phyloP scores from a whole-genome alignment of 73 alveolate genomes.

The Stentor roeselii region DNA sequence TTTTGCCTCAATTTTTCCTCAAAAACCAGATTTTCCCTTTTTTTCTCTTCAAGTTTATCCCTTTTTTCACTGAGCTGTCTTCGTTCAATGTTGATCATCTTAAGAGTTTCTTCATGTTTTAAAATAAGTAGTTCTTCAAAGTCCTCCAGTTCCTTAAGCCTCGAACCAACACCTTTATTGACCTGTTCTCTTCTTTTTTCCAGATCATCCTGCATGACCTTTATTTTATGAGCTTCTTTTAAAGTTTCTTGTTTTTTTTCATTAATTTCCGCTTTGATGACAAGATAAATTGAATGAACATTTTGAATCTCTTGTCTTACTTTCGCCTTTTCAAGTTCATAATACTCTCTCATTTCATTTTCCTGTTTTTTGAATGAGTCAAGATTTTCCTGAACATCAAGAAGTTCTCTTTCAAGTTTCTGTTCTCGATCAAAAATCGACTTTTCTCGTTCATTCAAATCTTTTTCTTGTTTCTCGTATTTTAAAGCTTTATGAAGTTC shows the following conservation, averaged over 20 bases:
- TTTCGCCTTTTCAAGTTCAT: not conserved
- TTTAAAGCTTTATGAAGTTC: not conserved
- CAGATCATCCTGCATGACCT: not conserved
- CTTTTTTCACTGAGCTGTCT: not conserved
- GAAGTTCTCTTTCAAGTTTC: not conserved
- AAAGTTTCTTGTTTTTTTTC: constrained; percentile 5
- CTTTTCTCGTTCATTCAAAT: not conserved
- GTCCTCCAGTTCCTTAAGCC: not conserved
- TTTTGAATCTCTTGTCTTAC: not conserved
- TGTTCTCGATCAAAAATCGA: not conserved
- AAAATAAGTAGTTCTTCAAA: not conserved
- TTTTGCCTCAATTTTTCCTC: not conserved
- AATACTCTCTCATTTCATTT: not conserved
- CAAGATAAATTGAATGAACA: not conserved
- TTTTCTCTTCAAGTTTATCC: not conserved
- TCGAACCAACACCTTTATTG: not conserved
- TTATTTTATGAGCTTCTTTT: not conserved
- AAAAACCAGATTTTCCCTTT: not conserved
- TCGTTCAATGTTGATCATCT: not conserved
- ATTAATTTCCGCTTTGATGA: not conserved
- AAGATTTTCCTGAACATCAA: not conserved
- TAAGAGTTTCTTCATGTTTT: constrained; percentile 22
- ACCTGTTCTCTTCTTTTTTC: not conserved
- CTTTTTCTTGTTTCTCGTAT: not conserved
- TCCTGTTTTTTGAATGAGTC: not conserved